phyloP scores from a whole-genome alignment of 208 protist genomes.

The Trypanosoma rangeli region DNA sequence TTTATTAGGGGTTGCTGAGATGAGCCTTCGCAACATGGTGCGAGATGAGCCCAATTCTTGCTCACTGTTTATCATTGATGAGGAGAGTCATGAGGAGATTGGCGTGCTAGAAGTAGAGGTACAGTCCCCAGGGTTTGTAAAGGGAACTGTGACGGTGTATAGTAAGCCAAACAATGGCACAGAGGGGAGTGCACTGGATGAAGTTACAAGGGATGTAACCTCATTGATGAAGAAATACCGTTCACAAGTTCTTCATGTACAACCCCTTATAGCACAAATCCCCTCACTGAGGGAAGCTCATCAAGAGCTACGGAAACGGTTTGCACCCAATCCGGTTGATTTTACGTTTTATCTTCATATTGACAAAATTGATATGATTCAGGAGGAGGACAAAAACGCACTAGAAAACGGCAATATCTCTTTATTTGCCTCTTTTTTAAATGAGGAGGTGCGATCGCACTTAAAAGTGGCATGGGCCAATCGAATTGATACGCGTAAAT shows the following conservation, averaged over 20 bases:
- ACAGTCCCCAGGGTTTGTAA: conserved; percentile 73
- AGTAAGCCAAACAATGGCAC: conserved; percentile 12
- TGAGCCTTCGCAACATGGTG: conserved; percentile 58
- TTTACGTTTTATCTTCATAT: conserved; percentile 79
- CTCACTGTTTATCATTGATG: conserved; percentile 62
- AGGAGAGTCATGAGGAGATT: conserved; percentile 15
- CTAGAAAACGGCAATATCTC: conserved; percentile 47
- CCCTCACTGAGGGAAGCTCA: conserved; percentile 62
- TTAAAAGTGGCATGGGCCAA: conserved; percentile 37
- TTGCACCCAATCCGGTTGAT: conserved; percentile 39
- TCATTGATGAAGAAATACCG: conserved; percentile 69
- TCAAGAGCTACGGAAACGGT: conserved; percentile 54
- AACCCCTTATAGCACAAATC: conserved; percentile 67
- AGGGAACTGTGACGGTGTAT: conserved; percentile 48
- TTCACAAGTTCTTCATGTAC: conserved; percentile 53
- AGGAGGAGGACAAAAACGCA: conserved; percentile 28
- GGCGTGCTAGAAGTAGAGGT: conserved; percentile 65
- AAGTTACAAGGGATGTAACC: conserved; percentile 67
- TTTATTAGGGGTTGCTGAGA: conserved; percentile 45
- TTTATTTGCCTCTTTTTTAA: conserved; percentile 41
- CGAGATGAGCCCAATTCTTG: conserved; percentile 62
- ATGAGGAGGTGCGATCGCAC: conserved; percentile 40
- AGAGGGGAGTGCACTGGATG: conserved; percentile 21
- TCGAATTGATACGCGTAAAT: conserved; percentile 31
- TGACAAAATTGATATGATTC: conserved; percentile 47